A percentile compares a stretch with the other conserved stretches of the same genome.
phyloP scores from a whole-genome alignment of 805 yeast species.

The Yarrowia keelungensis region DNA sequence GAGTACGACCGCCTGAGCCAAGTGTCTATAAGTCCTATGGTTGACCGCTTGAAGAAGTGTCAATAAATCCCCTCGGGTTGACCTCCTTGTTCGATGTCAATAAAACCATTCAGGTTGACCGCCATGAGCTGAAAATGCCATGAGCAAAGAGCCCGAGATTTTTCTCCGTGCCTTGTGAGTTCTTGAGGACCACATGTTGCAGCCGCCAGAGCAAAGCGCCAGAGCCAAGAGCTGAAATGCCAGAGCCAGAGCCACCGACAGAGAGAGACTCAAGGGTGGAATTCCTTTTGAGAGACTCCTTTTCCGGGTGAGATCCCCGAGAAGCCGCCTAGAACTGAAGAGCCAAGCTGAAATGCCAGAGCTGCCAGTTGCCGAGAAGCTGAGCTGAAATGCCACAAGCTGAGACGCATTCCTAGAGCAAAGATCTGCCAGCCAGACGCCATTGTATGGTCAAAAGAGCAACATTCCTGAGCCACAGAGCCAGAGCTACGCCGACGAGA shows the following conservation, averaged over 20 bases:
- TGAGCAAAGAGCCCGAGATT: slow-evolving; percentile 3
- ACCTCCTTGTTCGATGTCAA: slow-evolving; percentile 4
- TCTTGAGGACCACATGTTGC: slow-evolving; percentile 4
- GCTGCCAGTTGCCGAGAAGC: slow-evolving; percentile 9
- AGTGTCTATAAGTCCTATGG: slow-evolving; percentile 6
- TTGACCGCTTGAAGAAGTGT: slow-evolving; percentile 13
- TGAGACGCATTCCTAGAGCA: slow-evolving; percentile 25
- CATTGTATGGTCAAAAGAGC: slow-evolving; percentile 11
- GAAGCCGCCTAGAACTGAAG: slow-evolving; percentile 27
- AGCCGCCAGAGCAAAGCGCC: slow-evolving; percentile 3
- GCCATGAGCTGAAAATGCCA: slow-evolving; percentile 12
- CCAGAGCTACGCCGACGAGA: slow-evolving; percentile 1
- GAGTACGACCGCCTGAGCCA: slow-evolving; percentile 11
- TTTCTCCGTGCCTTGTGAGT: slow-evolving; percentile 2
- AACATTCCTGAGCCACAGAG: not conserved
- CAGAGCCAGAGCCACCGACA: slow-evolving; percentile 2
- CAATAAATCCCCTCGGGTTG: slow-evolving; percentile 10
- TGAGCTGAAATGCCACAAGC: not conserved
- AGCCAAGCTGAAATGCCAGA: slow-evolving; percentile 28
- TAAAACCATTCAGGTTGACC: slow-evolving; percentile 4
- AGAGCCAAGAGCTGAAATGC: not conserved
- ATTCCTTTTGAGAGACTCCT: slow-evolving; percentile 17
- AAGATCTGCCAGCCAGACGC: slow-evolving; percentile 25
- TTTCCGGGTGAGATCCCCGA: not conserved
- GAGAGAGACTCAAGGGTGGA: slow-evolving; percentile 12